These are phyloP conservation scores for Phialophora macrospora DNA, from an alignment of 2,329 filamentous ascomycete species.

Conservation along the genomic window DNA sequence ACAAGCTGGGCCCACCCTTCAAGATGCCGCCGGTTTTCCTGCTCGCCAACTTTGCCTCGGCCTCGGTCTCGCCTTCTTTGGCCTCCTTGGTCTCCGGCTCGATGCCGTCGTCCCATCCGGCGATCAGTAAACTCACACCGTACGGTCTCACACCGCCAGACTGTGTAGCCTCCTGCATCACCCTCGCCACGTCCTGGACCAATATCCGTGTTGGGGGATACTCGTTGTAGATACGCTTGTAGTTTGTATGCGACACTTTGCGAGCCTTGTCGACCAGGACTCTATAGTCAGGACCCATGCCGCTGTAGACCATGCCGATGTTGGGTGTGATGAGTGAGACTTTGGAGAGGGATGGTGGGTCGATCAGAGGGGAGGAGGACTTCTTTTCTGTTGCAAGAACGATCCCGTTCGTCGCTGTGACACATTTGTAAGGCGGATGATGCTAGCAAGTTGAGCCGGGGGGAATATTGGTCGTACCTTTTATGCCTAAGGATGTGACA, in stretches of 20 bases:
- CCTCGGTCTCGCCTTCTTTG: conserved; percentile 58
- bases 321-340: conserved; percentile 97
- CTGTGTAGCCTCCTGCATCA: conserved; percentile 99
- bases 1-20: conserved; percentile 95
- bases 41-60: conserved; percentile 73
- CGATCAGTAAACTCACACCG: conserved; percentile 91
- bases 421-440: conserved; percentile 11
- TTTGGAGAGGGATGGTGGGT: conserved; percentile 92
- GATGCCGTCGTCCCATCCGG: conserved; percentile 97
- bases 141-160: conserved; percentile 96
- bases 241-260: conserved; percentile 96
- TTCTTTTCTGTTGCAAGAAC: conserved; percentile 99
- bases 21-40: conserved; percentile 94
- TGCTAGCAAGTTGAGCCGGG: neutral
- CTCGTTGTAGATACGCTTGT: conserved; percentile 99
- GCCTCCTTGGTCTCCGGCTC: conserved; percentile 78
- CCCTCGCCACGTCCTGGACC: conserved; percentile 94
- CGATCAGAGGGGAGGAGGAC: conserved; percentile 95
- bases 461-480: conserved; percentile 70
- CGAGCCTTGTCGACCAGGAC: conserved; percentile 96
- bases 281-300: conserved; percentile 98
- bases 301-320: conserved; percentile 99
- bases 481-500: conserved; percentile 97
- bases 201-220: conserved; percentile 99
- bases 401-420: conserved; percentile 91